phyloP scores from a whole-genome alignment of 495 filamentous ascomycete species.

The Thozetella sp. region DNA sequence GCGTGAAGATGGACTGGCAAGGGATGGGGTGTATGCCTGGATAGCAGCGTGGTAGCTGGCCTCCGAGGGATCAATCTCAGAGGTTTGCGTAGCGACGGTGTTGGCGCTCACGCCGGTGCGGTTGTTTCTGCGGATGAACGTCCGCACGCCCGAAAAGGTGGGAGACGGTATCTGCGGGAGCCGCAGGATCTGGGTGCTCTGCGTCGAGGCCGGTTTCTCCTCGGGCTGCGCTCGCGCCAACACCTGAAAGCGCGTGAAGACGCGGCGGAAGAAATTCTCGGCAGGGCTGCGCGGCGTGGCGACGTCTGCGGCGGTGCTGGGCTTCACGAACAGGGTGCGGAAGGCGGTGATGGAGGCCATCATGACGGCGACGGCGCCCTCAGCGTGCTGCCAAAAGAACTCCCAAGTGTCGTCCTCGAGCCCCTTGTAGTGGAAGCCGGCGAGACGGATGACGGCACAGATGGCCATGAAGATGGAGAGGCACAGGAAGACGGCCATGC shows the following conservation, averaged over 20 bases:
- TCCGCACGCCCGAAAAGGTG: neutral
- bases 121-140: neutral
- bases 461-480: conserved; percentile 16
- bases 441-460: conserved; percentile 8
- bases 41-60: neutral
- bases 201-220: neutral
- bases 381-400: conserved; percentile 18
- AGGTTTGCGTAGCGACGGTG: neutral
- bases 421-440: conserved; percentile 9
- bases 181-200: neutral
- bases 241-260: neutral
- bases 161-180: neutral
- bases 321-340: conserved; percentile 12
- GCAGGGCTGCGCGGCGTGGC: neutral
- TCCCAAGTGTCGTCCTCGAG: conserved; percentile 13
- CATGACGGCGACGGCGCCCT: conserved; percentile 13
- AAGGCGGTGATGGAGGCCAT: conserved; percentile 18
- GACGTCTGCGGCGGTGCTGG: neutral
- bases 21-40: too few species aligned
- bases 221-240: neutral
- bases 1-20: too few species aligned
- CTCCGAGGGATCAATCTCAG: neutral
- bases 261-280: neutral
- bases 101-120: neutral
- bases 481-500: conserved; percentile 12